Evolutionary conservation across 164 flowering plant genomes (phyloP).

Genomic region (Nymphaea thermarum): DNA sequence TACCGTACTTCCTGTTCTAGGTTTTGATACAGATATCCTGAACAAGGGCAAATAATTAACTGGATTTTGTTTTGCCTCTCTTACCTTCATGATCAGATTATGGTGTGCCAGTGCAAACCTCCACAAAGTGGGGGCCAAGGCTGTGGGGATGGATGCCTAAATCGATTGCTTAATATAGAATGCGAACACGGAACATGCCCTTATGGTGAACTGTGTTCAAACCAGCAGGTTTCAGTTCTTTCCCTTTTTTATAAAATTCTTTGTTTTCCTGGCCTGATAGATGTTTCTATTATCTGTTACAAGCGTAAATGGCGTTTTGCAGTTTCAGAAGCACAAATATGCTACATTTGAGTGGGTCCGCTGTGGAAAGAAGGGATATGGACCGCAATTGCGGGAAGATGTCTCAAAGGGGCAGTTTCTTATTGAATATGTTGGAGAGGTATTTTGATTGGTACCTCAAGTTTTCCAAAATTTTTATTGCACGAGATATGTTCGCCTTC

Average conservation of each 20-base stretch:
- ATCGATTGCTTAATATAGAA: conserved; percentile 94
- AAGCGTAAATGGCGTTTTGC: conserved; percentile 8
- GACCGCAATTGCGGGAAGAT: conserved; percentile 59
- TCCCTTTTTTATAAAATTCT: not conserved
- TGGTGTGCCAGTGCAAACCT: conserved; percentile 92
- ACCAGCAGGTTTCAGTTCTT: conserved; percentile 62
- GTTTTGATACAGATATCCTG: no score
- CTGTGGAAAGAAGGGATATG: conserved; percentile 89
- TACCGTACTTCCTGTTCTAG: no score
- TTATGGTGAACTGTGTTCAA: conserved; percentile 86
- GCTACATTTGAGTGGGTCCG: conserved; percentile 45
- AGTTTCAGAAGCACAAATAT: conserved; percentile 89
- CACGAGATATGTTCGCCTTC: no score
- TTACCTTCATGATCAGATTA: conserved; percentile 37
- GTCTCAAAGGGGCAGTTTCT: conserved; percentile 68
- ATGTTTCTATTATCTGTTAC: not conserved
- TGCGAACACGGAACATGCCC: conserved; percentile 92
- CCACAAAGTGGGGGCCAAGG: conserved; percentile 57
- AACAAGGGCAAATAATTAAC: no score
- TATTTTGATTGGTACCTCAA: conserved; percentile 8
- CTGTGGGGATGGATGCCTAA: conserved; percentile 84
- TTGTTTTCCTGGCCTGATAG: not conserved
- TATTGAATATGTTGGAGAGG: conserved; percentile 99
- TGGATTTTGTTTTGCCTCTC: not conserved
- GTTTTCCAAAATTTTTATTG: not conserved